phyloP scores from a whole-genome alignment of 2,329 filamentous ascomycete genomes.

The Colletotrichum eremochloae region DNA sequence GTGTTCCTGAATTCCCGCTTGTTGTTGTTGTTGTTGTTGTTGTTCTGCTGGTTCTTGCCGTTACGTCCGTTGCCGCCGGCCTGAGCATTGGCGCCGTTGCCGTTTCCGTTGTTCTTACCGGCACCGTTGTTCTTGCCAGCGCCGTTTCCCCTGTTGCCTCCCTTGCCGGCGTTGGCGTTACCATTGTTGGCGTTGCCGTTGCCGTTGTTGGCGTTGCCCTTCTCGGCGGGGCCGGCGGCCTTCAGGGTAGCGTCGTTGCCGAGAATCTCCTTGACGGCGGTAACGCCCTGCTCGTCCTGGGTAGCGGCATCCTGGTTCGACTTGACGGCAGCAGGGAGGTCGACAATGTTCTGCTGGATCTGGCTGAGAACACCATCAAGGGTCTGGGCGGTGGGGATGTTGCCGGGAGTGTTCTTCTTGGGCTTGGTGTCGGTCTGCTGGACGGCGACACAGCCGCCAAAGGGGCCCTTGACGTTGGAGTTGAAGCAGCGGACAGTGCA shows the following conservation, averaged over 20 bases:
- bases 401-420: constrained; percentile 58
- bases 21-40: constrained; percentile 25
- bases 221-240: constrained; percentile 47
- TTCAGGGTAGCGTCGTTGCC: constrained; percentile 49
- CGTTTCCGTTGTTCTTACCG: constrained; percentile 7
- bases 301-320: constrained; percentile 57
- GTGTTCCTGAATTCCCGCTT: constrained; percentile 17
- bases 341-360: constrained; percentile 63
- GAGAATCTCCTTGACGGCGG: constrained; percentile 57
- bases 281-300: constrained; percentile 50
- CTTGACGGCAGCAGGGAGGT: constrained; percentile 58
- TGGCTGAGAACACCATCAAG: constrained; percentile 62
- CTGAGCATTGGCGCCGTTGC: neutral
- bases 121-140: neutral
- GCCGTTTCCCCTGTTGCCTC: neutral
- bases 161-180: neutral
- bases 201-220: constrained; percentile 41
- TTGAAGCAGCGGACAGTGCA: constrained; percentile 73
- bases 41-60: constrained; percentile 27
- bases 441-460: constrained; percentile 71
- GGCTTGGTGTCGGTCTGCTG: constrained; percentile 64
- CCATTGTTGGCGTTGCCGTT: neutral
- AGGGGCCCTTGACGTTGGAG: constrained; percentile 67
- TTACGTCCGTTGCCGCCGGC: constrained; percentile 4
- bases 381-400: constrained; percentile 61